A percentile compares a stretch with the other conserved stretches of the same genome.
These are phyloP conservation scores for Teratosphaeriaceae sp. DNA, from an alignment of 2,329 filamentous ascomycete genomes.

Conservation along the genomic window DNA sequence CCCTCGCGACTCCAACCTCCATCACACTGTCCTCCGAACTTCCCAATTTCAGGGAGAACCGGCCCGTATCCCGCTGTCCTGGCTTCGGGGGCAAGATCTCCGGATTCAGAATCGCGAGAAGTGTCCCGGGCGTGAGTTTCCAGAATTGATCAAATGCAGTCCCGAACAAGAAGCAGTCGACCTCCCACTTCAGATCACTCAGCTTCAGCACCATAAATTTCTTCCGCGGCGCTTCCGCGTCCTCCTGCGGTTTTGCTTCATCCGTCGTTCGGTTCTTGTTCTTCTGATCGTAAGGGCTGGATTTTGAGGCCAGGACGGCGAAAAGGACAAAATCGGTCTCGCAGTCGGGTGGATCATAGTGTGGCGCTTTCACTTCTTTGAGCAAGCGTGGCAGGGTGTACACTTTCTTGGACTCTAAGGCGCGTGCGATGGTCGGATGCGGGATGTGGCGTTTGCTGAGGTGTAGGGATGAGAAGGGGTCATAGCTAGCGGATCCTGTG, in stretches of 20 bases:
- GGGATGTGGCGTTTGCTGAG: conserved; percentile 77
- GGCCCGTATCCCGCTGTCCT: conserved; percentile 63
- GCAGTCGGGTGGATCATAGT: conserved; percentile 71
- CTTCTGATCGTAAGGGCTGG: conserved; percentile 63
- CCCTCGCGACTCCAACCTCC: conserved; percentile 76
- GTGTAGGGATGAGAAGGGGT: conserved; percentile 79
- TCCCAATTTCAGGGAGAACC: conserved; percentile 78
- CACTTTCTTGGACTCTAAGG: conserved; percentile 68
- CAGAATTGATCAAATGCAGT: conserved; percentile 88
- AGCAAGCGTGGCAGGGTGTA: conserved; percentile 76
- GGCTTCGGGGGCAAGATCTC: conserved; percentile 80
- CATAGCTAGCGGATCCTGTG: conserved; percentile 57
- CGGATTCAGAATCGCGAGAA: conserved; percentile 88
- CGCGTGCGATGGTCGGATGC: conserved; percentile 71
- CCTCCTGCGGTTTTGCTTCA: conserved; percentile 40
- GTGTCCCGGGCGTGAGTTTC: conserved; percentile 85
- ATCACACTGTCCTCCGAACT: conserved; percentile 84
- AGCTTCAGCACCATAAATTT: conserved; percentile 93
- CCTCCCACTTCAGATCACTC: conserved; percentile 80
- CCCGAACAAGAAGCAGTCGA: conserved; percentile 89
- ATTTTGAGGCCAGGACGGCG: conserved; percentile 82
- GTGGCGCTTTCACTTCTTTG: conserved; percentile 71
- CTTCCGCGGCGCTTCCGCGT: conserved; percentile 49
- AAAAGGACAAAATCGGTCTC: conserved; percentile 88
- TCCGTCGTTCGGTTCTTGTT: conserved; percentile 38